Conservation (phyloP, 2,329 filamentous ascomycete genomes). For the Ophiocordyceps australis region DNA sequence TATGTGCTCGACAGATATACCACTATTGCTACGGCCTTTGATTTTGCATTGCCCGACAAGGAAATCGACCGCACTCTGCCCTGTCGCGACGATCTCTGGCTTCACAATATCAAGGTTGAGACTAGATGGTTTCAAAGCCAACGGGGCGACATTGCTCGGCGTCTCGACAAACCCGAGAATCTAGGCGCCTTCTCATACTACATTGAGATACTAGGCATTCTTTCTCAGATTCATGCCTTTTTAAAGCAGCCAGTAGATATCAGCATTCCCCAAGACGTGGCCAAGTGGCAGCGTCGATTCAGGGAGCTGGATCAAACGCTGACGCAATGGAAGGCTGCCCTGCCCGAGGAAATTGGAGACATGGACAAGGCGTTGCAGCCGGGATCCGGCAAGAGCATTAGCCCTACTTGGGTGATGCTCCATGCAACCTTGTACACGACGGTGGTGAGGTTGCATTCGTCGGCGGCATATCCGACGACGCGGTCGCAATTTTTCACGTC, state of each 20-base stretch:
- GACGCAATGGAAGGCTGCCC: conserved; percentile 65
- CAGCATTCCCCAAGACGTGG: conserved; percentile 64
- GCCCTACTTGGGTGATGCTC: conserved; percentile 78
- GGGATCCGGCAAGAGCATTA: conserved; percentile 47
- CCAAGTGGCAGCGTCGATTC: conserved; percentile 78
- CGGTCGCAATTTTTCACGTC: conserved; percentile 78
- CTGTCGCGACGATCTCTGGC: conserved; percentile 74
- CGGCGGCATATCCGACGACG: conserved; percentile 80
- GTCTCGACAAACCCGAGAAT: conserved; percentile 54
- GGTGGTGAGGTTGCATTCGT: conserved; percentile 79
- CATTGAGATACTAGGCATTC: conserved; percentile 72
- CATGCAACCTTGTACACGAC: conserved; percentile 83
- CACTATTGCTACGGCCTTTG: conserved; percentile 79
- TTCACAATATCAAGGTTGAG: conserved; percentile 67
- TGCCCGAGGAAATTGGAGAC: conserved; percentile 72
- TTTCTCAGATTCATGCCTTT: conserved; percentile 78
- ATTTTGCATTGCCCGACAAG: conserved; percentile 75
- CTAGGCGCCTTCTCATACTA: conserved; percentile 80
- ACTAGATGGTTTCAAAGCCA: conserved; percentile 61
- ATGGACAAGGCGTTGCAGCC: conserved; percentile 59
- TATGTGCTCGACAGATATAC: conserved; percentile 82
- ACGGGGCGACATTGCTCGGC: conserved; percentile 19
- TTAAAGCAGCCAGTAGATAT: conserved; percentile 83
- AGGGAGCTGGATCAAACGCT: conserved; percentile 68
- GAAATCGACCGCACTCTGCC: conserved; percentile 79